Percentiles rank a stretch among this genome's conserved stretches.
phyloP scores from a whole-genome alignment of 768 basidiomycete genomes.

The Mycena polygramma region DNA sequence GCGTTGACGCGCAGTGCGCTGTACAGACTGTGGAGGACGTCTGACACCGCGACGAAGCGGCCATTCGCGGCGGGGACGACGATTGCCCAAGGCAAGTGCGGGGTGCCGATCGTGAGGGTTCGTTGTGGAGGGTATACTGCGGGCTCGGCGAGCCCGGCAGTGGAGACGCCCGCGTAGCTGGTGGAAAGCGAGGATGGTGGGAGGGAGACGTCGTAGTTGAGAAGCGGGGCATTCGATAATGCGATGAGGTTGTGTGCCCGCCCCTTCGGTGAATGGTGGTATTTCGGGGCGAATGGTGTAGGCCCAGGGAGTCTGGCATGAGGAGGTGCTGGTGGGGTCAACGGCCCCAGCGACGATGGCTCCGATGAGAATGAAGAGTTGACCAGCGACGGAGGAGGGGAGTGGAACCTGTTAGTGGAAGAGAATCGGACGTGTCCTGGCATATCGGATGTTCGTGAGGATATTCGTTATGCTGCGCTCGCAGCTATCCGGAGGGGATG shows the following conservation, averaged over 20 bases:
- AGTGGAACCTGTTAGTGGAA: conserved; percentile 20
- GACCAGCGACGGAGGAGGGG: conserved; percentile 16
- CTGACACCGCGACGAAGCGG: conserved; percentile 15
- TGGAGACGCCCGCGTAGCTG: conserved; percentile 5
- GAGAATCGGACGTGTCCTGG: conserved; percentile 22
- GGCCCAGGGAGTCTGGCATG: conserved; percentile 15
- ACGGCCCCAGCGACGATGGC: not conserved
- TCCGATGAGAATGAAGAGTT: conserved; percentile 9
- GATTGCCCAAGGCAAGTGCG: conserved; percentile 24
- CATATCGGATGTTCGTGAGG: not conserved
- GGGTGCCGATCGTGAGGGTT: conserved; percentile 16
- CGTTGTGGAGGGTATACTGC: conserved; percentile 20
- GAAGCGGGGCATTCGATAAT: not conserved
- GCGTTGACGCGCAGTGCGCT: conserved; percentile 10
- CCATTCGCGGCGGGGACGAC: conserved; percentile 13
- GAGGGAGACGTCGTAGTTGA: conserved; percentile 19
- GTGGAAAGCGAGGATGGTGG: conserved; percentile 12
- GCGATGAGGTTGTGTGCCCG: conserved; percentile 24
- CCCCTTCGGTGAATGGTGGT: not conserved
- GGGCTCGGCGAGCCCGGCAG: conserved; percentile 10
- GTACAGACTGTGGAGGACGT: conserved; percentile 13
- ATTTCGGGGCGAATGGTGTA: conserved; percentile 1
- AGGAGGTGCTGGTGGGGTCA: not conserved
- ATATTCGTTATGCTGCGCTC: not conserved
- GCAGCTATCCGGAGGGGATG: not conserved